These are phyloP conservation scores for Lactarius quietus DNA, from an alignment of 768 basidiomycete genomes.

Conservation along the genomic window DNA sequence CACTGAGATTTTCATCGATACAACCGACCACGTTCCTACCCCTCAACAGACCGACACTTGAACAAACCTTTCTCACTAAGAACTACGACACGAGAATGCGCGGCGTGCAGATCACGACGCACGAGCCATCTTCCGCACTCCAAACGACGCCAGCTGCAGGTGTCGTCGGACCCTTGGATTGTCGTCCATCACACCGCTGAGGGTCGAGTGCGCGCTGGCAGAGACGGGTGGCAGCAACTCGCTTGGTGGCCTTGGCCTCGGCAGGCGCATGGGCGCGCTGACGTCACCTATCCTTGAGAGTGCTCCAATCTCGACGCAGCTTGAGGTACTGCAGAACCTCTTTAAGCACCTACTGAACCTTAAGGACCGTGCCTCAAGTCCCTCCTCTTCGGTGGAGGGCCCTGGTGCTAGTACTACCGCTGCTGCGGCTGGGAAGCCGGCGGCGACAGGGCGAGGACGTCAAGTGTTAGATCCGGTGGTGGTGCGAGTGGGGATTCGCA, in stretches of 20 bases:
- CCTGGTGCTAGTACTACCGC: conserved; percentile 26
- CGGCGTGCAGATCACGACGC: conserved; percentile 91
- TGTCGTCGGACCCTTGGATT: conserved; percentile 92
- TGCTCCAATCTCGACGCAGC: conserved; percentile 53
- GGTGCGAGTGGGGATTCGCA: background rate
- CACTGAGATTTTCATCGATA: conserved; percentile 29
- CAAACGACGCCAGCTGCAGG: conserved; percentile 64
- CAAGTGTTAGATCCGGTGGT: background rate
- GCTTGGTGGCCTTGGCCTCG: conserved; percentile 24
- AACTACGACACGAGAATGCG: conserved; percentile 89
- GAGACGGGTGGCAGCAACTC: conserved; percentile 73
- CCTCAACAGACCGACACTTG: conserved; percentile 77
- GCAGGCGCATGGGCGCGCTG: conserved; percentile 23
- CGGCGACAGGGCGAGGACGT: conserved; percentile 8
- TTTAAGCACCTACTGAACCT: conserved; percentile 77
- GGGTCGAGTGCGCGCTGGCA: conserved; percentile 79
- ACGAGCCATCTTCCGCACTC: conserved; percentile 80
- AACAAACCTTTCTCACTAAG: conserved; percentile 86
- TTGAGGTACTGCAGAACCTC: conserved; percentile 83
- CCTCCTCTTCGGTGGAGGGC: conserved; percentile 34
- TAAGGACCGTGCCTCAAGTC: conserved; percentile 50
- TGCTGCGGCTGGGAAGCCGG: conserved; percentile 15
- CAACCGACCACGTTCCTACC: conserved; percentile 65
- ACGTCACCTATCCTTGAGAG: conserved; percentile 32
- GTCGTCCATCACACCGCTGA: conserved; percentile 80